A percentile compares a stretch with the other conserved stretches of the same genome.
phyloP scores from a whole-genome alignment of 2,329 filamentous ascomycete genomes.

The Venturia oleaginea region DNA sequence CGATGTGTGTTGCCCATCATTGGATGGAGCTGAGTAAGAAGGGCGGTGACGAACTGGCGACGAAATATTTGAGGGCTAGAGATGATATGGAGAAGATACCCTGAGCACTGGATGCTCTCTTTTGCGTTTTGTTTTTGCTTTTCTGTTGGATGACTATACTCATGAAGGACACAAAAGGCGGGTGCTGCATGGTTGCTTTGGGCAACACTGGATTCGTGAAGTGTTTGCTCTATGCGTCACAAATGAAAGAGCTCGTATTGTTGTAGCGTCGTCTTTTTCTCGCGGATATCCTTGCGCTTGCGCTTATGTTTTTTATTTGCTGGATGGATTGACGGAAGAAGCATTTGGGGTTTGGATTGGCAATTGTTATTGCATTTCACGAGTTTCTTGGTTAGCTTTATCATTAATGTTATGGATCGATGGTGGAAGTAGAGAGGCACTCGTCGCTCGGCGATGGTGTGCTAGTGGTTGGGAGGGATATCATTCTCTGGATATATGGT shows the following conservation, averaged over 20 bases:
- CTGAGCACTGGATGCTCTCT: slow-evolving; percentile 19
- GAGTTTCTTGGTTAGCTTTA: background rate
- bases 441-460: background rate
- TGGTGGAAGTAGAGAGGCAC: background rate
- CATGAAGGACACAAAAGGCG: background rate
- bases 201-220: background rate
- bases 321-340: background rate
- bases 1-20: slow-evolving; percentile 91
- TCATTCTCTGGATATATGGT: background rate
- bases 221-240: background rate
- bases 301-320: background rate
- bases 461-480: background rate
- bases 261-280: background rate
- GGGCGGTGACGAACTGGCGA: slow-evolving; percentile 79
- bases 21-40: slow-evolving; percentile 90
- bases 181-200: background rate
- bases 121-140: background rate
- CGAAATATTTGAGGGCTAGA: slow-evolving; percentile 67
- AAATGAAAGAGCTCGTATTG: background rate
- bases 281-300: slow-evolving; percentile 7
- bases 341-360: background rate
- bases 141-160: background rate
- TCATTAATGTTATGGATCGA: background rate
- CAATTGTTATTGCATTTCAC: background rate
- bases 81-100: slow-evolving; percentile 53